Evolutionary conservation across 2,329 filamentous ascomycete species (phyloP), one percentile per base, ranked within the genome.

Genomic region (Cyphellophora attinorum): DNA sequence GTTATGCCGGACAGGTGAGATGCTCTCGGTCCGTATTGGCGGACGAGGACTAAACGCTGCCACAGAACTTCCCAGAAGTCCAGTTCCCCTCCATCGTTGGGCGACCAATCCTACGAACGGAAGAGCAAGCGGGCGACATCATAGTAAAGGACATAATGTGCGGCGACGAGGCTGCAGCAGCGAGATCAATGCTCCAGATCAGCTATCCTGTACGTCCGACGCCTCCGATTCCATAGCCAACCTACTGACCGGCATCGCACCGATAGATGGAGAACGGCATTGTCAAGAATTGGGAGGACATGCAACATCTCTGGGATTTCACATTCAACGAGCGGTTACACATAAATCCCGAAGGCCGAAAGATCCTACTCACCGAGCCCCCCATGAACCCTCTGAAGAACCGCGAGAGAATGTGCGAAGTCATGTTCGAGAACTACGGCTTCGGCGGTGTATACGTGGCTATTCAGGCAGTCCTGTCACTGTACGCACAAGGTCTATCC

Each of bases 261-360:
- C n/a, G n/a, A 36, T 60, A 81, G 76, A 98, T 98, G 91, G 91
- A 98, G 64, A 98, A 98, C 60, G 91, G 91, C 53, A 96, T 98
- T 54, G 86, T 98, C 49, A 96, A 95, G 75, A 88, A 86, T 57
- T 98, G 91, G 91, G 91, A 98, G 51, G 91, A 98, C 62, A 98
- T 98, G 91, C 85, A 94, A 68, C 89, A 96, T 58, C 79, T 98
- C 37, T 98, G 91, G 91, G 89, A 98, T 66, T 96, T 93, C 61
- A 98, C 91, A 15, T 98, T 98, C 62, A 81, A 76, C 62, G 89
- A 98, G 61, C 96, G 96, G 76, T 84, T 98, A 76, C 78, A 86
- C 61, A 70, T 98, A 50, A 84, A 96, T 59, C 77, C 91, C 2
- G 76, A 76, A 14, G 89, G 85, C 48, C 85, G 88, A 62, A 98